Percentiles rank a stretch among this genome's conserved stretches.
phyloP scores from a whole-genome alignment of 208 protist species.

The Trypanosoma mega region DNA sequence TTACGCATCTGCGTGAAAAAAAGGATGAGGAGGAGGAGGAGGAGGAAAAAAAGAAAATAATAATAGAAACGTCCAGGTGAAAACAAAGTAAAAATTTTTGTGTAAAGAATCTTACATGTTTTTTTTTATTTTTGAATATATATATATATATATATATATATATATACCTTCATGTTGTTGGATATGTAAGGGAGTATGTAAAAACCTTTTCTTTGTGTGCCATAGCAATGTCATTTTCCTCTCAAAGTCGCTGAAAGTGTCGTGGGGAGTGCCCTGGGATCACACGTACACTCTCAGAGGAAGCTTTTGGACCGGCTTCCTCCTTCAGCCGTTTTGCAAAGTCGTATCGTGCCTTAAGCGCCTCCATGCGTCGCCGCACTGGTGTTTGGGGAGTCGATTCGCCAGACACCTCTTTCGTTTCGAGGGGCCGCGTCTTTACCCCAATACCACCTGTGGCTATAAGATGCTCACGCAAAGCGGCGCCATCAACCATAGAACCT shows the following conservation, averaged over 20 bases:
- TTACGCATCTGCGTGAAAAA: too few relatives aligned
- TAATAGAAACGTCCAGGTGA: slow-evolving; percentile 8
- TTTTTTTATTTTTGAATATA: not conserved
- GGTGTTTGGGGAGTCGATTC: not conserved
- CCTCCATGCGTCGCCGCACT: slow-evolving; percentile 44
- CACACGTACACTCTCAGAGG: slow-evolving; percentile 38
- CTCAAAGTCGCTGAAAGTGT: slow-evolving; percentile 27
- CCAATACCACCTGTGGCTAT: slow-evolving; percentile 49
- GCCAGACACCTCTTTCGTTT: slow-evolving; percentile 4
- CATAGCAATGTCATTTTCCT: not conserved
- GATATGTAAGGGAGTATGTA: not conserved
- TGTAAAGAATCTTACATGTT: not conserved
- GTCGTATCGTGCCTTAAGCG: slow-evolving; percentile 76
- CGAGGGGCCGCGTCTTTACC: slow-evolving; percentile 23
- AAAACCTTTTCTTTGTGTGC: not conserved
- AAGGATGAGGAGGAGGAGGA: not conserved
- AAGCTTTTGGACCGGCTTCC: slow-evolving; percentile 14
- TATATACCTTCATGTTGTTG: not conserved
- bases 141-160: not conserved
- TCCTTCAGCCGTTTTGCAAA: slow-evolving; percentile 52
- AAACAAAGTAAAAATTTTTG: not conserved
- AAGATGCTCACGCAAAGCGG: slow-evolving; percentile 57
- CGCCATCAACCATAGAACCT: slow-evolving; percentile 40
- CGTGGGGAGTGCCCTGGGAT: slow-evolving; percentile 66
- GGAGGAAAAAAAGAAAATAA: slow-evolving; percentile 3